Evolutionary conservation across 139 green algal genomes (phyloP), one percentile per base, ranked within the genome.

Genomic region (Zygnema cylindricum): DNA sequence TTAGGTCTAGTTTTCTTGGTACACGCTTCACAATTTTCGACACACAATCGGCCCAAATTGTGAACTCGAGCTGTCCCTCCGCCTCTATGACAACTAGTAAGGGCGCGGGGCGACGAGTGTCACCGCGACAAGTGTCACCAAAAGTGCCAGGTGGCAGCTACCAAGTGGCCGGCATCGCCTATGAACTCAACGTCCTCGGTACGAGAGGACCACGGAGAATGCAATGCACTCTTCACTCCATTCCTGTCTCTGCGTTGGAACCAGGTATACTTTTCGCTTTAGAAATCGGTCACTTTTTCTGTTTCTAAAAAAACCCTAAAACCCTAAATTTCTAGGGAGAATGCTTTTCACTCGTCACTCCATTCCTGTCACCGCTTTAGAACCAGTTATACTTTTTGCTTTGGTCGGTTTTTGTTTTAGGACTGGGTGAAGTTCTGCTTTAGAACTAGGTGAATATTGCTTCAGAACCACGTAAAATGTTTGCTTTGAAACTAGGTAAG

Each of bases 11-110:
- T 94, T 98, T 99, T 83, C 83, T 99, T 41, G 96, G 96, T 55
- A 99, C 97, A 22, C 94, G 98, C 86, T 99, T 99, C 93, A 93
- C 89, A 21, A 88, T 97, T 39, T 96, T 95, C 88, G 96, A 98
- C 89, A 90, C 36, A 7, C 71, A 3, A 16, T 25, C 71, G 7
- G 11, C 71, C 11, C 71, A 3, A 41, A n/a, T n/a, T n/a, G n/a
- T n/a, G n/a, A n/a, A n/a, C n/a, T n/a, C n/a, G n/a, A n/a, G n/a
- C n/a, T n/a, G n/a, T n/a, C n/a, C 78, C 49, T 55, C 78, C 49
- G 35, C 43, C 23, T 41, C 71, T 16, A 3, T 79, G 3, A 7
- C 38, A 7, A 79, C 36, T 16, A 79, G 16, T 54, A 84, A 84
- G 77, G 77, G 25, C 73, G 73, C n/a, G n/a, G n/a, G 16, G 16